Evolutionary conservation across 805 yeast species (phyloP).

Genomic region (Suhomyces faveliae): DNA sequence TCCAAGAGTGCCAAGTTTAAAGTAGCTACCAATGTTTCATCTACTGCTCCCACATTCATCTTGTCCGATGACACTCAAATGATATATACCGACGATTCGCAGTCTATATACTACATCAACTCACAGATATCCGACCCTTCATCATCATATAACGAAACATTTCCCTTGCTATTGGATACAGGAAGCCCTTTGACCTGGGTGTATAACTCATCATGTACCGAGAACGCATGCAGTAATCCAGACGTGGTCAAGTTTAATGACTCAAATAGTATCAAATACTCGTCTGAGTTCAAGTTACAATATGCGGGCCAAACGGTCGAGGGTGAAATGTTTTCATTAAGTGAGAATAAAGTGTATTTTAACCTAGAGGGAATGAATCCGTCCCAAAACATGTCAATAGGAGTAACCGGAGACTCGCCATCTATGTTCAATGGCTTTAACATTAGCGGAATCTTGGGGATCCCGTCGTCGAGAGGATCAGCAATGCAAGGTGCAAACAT

Average conservation of each 20-base stretch:
- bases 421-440: slow-evolving; percentile 50
- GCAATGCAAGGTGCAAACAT: slow-evolving; percentile 38
- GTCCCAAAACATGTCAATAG: slow-evolving; percentile 44
- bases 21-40: background rate
- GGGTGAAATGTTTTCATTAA: slow-evolving; percentile 42
- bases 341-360: slow-evolving; percentile 28
- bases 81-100: slow-evolving; percentile 11
- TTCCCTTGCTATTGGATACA: slow-evolving; percentile 59
- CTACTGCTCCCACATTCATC: slow-evolving; percentile 2
- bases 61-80: slow-evolving; percentile 5
- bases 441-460: slow-evolving; percentile 61
- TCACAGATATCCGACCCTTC: slow-evolving; percentile 20
- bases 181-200: slow-evolving; percentile 68
- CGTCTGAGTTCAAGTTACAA: slow-evolving; percentile 44
- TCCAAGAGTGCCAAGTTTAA: background rate
- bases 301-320: slow-evolving; percentile 55
- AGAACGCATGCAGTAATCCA: slow-evolving; percentile 38
- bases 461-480: slow-evolving; percentile 31
- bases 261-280: slow-evolving; percentile 13
- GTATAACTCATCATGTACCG: slow-evolving; percentile 50
- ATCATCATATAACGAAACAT: slow-evolving; percentile 22
- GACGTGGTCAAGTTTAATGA: slow-evolving; percentile 24
- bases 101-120: slow-evolving; percentile 14
- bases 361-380: slow-evolving; percentile 30
- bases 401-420: slow-evolving; percentile 54